Conservation (phyloP, 2,329 filamentous ascomycete genomes). For the Hirsutella rhossiliensis region DNA sequence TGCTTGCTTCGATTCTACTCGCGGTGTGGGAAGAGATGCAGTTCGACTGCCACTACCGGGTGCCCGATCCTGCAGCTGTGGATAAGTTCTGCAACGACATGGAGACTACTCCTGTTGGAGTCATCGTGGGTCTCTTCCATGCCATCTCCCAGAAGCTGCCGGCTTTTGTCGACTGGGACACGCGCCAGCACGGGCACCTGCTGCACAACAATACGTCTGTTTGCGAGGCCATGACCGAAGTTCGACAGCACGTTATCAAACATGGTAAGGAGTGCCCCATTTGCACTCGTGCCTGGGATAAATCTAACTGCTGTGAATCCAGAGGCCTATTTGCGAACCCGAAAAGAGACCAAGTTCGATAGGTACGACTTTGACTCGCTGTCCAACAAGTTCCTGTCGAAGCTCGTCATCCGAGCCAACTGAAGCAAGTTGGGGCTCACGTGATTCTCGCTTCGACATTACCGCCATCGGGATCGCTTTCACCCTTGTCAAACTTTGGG, state of each 20-base stretch:
- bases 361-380: constrained; percentile 86
- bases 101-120: constrained; percentile 90
- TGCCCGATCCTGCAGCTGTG: constrained; percentile 71
- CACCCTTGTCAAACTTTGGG: neutral
- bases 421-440: constrained; percentile 20
- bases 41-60: constrained; percentile 93
- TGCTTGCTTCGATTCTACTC: constrained; percentile 84
- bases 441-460: neutral
- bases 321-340: constrained; percentile 80
- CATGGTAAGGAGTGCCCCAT: constrained; percentile 49
- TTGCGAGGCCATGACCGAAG: constrained; percentile 93
- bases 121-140: constrained; percentile 93
- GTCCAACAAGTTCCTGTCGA: constrained; percentile 94
- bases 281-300: neutral
- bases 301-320: constrained; percentile 13
- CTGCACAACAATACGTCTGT: constrained; percentile 86
- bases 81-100: constrained; percentile 95
- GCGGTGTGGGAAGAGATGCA: constrained; percentile 98
- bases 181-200: constrained; percentile 76
- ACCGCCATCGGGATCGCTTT: neutral
- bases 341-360: constrained; percentile 73
- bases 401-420: constrained; percentile 91
- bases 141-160: constrained; percentile 96
- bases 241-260: constrained; percentile 82
- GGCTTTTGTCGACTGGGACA: constrained; percentile 88